Conservation (phyloP, 306 rosid species). For the Biancaea sappan region DNA sequence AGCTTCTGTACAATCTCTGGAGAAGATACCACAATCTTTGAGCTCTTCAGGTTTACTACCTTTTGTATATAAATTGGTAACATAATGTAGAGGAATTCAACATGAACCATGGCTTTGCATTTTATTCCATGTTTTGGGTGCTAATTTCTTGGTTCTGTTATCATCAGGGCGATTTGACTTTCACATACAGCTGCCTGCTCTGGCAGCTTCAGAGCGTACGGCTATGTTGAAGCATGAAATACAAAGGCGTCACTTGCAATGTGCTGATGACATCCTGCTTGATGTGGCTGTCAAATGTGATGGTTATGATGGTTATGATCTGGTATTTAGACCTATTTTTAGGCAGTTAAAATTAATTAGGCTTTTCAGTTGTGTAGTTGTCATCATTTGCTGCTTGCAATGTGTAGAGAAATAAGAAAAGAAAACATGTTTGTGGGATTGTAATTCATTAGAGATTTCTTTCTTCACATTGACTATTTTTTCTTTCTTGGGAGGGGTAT, state of each 20-base stretch:
- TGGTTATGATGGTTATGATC: slow-evolving; percentile 96
- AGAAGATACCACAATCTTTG: slow-evolving; percentile 75
- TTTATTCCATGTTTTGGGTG: slow-evolving; percentile 30
- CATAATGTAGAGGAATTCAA: slow-evolving; percentile 1
- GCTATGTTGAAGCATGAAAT: slow-evolving; percentile 91
- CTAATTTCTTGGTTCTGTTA: slow-evolving; percentile 27
- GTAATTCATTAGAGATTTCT: neutral
- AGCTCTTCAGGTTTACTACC: slow-evolving; percentile 83
- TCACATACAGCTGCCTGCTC: slow-evolving; percentile 86
- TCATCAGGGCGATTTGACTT: slow-evolving; percentile 86
- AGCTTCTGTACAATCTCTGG: slow-evolving; percentile 70
- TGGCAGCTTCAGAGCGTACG: slow-evolving; percentile 81
- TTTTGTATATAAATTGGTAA: slow-evolving; percentile 21
- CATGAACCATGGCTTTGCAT: slow-evolving; percentile 14
- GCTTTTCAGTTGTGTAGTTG: neutral
- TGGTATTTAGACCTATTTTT: slow-evolving; percentile 55
- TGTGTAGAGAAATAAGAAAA: slow-evolving; percentile 26
- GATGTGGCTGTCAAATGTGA: slow-evolving; percentile 89
- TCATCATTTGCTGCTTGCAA: neutral
- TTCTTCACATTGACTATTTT: neutral
- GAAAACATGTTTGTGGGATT: neutral
- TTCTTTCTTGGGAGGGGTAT: neutral
- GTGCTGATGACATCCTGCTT: slow-evolving; percentile 69
- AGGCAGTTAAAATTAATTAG: slow-evolving; percentile 9
- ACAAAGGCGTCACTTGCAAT: slow-evolving; percentile 70